Evolutionary conservation across 2,329 filamentous ascomycete species (phyloP), one percentile per base, ranked within the genome.

Genomic region (Verticillium zaregamsianum): DNA sequence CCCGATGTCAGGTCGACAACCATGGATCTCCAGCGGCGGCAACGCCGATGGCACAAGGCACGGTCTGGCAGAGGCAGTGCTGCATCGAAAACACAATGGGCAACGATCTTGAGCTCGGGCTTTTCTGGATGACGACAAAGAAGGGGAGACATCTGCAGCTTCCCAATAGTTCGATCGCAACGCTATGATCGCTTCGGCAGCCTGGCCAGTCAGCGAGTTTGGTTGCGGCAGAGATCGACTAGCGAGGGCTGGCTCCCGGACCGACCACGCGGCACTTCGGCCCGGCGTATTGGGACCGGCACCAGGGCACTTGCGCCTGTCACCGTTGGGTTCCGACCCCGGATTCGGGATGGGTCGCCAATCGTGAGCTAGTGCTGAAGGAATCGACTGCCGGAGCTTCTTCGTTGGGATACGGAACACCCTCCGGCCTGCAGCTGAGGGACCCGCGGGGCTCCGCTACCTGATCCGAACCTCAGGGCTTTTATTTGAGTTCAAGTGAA

Each of bases 1-100:
- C 63, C 58, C 63, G 67, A 64, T 69, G 66, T 66, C 66, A 23
- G 17, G 20, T 49, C 40, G 40, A 49, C 40, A 49, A 12, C 17
- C n/a, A 7, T 25, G n/a, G 40, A n/a, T 5, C 20, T 49, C 20
- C 15, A 49, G n/a, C n/a, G n/a, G 20, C 20, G n/a, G n/a, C 14
- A 7, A 40, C 14, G 39, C 39, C 1, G 17, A 7, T 3, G n/a
- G n/a, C n/a, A n/a, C 40, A 23, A n/a, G 7, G 7, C 40, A 49
- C 8, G 23, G 17, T 23, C n/a, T 5, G n/a, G 5, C 40, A 12
- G n/a, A n/a, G 40, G 9, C 40, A 35, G 33, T 25, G 40, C 40
- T 7, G 20, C 40, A 40, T n/a, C 8, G n/a, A 23, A n/a, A 49
- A 3, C 20, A 23, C 40, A 23, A 23, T 49, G 8, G 40, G 20